These are phyloP conservation scores for Plasmodium inui DNA, from an alignment of 169 alveolate species.

Conservation along the genomic window DNA sequence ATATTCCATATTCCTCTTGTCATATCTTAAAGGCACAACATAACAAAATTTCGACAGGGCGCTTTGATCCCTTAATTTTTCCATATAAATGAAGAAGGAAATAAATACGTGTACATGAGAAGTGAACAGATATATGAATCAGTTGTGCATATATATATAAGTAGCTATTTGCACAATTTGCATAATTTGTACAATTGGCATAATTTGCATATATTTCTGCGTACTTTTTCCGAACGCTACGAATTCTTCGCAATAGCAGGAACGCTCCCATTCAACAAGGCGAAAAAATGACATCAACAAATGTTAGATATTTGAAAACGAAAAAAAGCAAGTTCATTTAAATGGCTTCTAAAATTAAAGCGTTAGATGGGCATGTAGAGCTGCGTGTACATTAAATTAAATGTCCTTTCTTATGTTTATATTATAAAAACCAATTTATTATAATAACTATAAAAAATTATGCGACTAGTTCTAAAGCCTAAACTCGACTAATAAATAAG, in stretches of 20 bases:
- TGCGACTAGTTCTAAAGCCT: background rate
- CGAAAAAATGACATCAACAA: background rate
- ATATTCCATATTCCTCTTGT: slow-evolving; percentile 17
- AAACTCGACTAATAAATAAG: background rate
- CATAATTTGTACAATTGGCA: background rate
- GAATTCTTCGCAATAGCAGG: background rate
- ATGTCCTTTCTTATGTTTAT: background rate
- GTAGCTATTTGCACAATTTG: no score
- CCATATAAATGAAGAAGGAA: background rate
- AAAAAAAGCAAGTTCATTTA: background rate
- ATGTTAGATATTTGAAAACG: background rate
- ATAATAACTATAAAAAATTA: background rate
- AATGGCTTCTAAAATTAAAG: background rate
- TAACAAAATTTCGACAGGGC: background rate
- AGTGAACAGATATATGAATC: background rate
- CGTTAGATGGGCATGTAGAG: background rate
- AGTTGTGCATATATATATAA: background rate
- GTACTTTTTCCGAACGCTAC: background rate
- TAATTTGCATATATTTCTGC: background rate
- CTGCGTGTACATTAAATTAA: background rate
- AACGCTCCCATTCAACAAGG: background rate
- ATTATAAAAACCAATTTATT: background rate
- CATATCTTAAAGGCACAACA: background rate
- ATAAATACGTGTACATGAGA: background rate
- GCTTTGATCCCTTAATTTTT: background rate